phyloP scores from a whole-genome alignment of 2,329 filamentous ascomycete species.

The Fusarium agapanthi region DNA sequence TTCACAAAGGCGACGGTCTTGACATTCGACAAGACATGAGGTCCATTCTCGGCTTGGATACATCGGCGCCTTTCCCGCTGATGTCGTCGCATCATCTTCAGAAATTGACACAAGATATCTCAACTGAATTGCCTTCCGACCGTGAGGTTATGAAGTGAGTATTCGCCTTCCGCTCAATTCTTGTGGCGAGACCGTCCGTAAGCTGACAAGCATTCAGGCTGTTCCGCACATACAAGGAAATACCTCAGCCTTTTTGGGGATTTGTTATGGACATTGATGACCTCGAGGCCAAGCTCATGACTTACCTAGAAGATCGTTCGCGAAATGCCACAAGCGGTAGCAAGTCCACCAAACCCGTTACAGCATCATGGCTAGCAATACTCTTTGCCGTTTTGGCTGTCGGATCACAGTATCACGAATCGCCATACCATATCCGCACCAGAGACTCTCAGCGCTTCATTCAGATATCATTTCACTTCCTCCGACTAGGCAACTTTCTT shows the following conservation, averaged over 20 bases:
- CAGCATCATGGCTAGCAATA: slow-evolving; percentile 72
- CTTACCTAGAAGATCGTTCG: slow-evolving; percentile 71
- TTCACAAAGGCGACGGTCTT: slow-evolving; percentile 60
- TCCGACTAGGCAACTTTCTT: slow-evolving; percentile 70
- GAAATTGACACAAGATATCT: slow-evolving; percentile 67
- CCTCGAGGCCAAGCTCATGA: slow-evolving; percentile 70
- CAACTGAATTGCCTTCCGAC: slow-evolving; percentile 69
- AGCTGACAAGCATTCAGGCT: slow-evolving; percentile 52
- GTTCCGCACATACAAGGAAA: slow-evolving; percentile 73
- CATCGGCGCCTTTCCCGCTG: slow-evolving; percentile 71
- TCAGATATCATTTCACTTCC: slow-evolving; percentile 71
- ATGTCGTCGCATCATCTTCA: slow-evolving; percentile 72
- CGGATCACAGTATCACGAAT: slow-evolving; percentile 72
- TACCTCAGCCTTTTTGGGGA: slow-evolving; percentile 73
- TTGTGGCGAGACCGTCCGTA: neutral
- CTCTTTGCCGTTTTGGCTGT: slow-evolving; percentile 72
- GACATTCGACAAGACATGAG: slow-evolving; percentile 72
- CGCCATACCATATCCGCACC: slow-evolving; percentile 68
- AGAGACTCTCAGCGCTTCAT: slow-evolving; percentile 68
- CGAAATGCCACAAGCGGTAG: slow-evolving; percentile 59
- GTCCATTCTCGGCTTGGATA: slow-evolving; percentile 71
- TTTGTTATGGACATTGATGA: slow-evolving; percentile 73
- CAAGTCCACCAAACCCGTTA: slow-evolving; percentile 61
- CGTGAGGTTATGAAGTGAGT: slow-evolving; percentile 72
- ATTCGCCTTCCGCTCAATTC: neutral